Base-by-base conservation (phyloP, 2,329 filamentous ascomycete genomes). In the Colletotrichum kahawae region DNA sequence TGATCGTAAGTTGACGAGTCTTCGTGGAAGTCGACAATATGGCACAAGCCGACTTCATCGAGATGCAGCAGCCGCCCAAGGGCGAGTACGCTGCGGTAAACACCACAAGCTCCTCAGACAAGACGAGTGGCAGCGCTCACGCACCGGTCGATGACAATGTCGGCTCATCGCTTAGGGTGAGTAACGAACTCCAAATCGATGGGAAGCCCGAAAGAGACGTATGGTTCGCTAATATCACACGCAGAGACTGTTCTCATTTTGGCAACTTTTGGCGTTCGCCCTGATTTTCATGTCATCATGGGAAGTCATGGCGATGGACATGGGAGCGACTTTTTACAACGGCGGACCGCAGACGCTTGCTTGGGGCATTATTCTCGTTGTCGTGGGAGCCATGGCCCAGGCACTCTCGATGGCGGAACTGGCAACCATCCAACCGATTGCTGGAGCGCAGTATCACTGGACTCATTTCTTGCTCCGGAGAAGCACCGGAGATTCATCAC, bases 401-500 rank as follows among this genome's bases (percentile, higher is more conserved):
- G 72, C 72, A 6, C 33, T 75, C 3, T 75, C 72, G 51, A 79
- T 78, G 78, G 78, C 78, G 1, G 78, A 79, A 51, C 77, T 79
- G n/a, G 72, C 78, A 10, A 75, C 77, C 38, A 79, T 79, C n/a
- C 76, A 76, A 2, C 78, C 78, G 14, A 79, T 78, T 48, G 78
- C 78, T 16, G 78, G 78, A 10, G 77, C 78, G 4, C 78, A 79
- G 60, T 79, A 78, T 33, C 77, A 79, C 66, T 79, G 77, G 78
- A 75, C 72, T 33, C 63, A 75, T 57, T 72, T 14, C 68, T 75
- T 8, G 72, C 72, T 24, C 72, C 72, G 4, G 62, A 72, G 56
- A 75, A 67, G n/a, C 72, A 75, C 27, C 43, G 68, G 12, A 54
- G 72, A 7, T 75, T 75, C 68, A 75, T 75, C 56, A 75, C 72